phyloP scores from a whole-genome alignment of 495 filamentous ascomycete species.

The Neurospora hispaniola region DNA sequence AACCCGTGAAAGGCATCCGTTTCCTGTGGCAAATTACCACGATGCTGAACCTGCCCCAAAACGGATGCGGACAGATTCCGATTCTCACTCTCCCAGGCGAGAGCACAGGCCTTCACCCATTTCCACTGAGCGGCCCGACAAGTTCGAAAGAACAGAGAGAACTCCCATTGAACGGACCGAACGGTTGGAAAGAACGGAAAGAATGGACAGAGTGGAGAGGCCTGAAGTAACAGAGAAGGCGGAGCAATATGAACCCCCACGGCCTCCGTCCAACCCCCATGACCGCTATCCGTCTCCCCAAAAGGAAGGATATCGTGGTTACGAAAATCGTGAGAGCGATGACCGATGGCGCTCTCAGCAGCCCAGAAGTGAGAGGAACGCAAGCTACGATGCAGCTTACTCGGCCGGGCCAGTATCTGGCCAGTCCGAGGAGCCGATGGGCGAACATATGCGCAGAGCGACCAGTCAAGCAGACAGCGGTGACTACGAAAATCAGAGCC shows the following conservation, averaged over 20 bases:
- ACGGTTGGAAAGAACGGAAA: background rate
- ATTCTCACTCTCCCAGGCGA: conserved; percentile 31
- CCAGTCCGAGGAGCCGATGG: conserved; percentile 35
- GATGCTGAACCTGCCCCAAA: conserved; percentile 38
- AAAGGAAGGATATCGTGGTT: conserved; percentile 27
- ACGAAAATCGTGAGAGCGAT: conserved; percentile 26
- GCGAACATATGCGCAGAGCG: conserved; percentile 29
- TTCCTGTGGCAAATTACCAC: conserved; percentile 25
- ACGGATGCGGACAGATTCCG: conserved; percentile 37
- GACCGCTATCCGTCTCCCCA: conserved; percentile 28
- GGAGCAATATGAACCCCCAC: conserved; percentile 19
- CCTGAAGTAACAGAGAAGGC: conserved; percentile 13
- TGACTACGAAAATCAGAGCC: conserved; percentile 37
- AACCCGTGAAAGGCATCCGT: conserved; percentile 27
- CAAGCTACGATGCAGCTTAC: conserved; percentile 32
- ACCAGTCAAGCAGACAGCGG: conserved; percentile 27
- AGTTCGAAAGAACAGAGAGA: conserved; percentile 9
- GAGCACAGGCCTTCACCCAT: conserved; percentile 18
- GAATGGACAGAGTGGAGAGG: background rate
- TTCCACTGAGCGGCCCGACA: background rate
- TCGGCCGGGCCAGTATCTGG: conserved; percentile 30
- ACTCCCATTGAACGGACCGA: background rate
- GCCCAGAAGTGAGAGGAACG: conserved; percentile 29
- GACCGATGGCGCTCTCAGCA: conserved; percentile 37
- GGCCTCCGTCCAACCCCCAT: conserved; percentile 27